A percentile compares a stretch with the other conserved stretches of the same genome.
Evolutionary conservation across 2,329 filamentous ascomycete species (phyloP).

Genomic region (Alternaria alternata): DNA sequence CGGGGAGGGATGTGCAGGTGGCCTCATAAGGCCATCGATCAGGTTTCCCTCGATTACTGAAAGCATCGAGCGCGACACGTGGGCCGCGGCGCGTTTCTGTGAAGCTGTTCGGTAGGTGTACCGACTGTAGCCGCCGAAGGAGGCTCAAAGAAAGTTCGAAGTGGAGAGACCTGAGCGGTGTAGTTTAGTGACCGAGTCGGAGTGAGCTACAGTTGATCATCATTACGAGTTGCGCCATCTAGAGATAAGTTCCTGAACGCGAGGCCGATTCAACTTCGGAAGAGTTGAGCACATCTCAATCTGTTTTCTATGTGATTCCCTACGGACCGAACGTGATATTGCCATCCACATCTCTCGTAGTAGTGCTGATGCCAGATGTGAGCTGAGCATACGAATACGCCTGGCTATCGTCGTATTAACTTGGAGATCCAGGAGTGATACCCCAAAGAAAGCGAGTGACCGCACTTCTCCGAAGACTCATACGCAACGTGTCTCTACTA

Average conservation of each 20-base stretch:
- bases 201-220: background rate
- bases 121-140: background rate
- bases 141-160: background rate
- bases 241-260: background rate
- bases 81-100: background rate
- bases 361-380: background rate
- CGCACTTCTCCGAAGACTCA: background rate
- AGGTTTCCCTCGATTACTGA: background rate
- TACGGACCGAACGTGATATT: background rate
- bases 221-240: background rate
- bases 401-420: background rate
- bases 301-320: background rate
- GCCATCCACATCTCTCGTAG: background rate
- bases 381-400: background rate
- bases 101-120: slow-evolving; percentile 1
- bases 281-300: background rate
- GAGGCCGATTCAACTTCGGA: background rate
- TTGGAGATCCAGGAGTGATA: background rate
- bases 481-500: background rate
- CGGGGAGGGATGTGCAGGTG: background rate
- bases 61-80: background rate
- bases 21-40: background rate
- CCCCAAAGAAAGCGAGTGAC: background rate
- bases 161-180: background rate
- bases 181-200: background rate